Percentiles rank a stretch among this genome's conserved stretches.
Conservation (phyloP, 1,139 yeast species). For the Yamadazyma aaseri region DNA sequence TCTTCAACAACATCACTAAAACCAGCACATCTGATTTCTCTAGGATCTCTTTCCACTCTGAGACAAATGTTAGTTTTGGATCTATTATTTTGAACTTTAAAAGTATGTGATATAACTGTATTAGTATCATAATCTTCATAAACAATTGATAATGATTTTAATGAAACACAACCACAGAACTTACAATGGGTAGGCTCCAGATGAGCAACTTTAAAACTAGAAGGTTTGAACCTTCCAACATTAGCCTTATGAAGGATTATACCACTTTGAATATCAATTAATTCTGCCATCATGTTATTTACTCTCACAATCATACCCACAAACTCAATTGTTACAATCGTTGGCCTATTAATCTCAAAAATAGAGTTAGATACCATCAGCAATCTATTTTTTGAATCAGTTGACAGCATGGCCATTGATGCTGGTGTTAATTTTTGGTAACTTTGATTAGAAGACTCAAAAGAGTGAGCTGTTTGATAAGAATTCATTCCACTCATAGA, state of each 20-base stretch:
- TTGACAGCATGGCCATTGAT: not conserved
- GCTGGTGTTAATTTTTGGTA: not conserved
- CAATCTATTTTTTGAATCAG: not conserved
- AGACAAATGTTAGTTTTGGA: constrained; percentile 80
- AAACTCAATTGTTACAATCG: constrained; percentile 29
- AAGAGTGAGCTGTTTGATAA: constrained; percentile 1
- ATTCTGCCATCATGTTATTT: constrained; percentile 52
- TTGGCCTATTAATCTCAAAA: constrained; percentile 14
- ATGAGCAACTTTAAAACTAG: constrained; percentile 66
- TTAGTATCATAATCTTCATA: constrained; percentile 62
- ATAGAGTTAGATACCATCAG: constrained; percentile 1
- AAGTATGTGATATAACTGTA: constrained; percentile 69
- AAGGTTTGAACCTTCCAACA: constrained; percentile 63
- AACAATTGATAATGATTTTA: constrained; percentile 66
- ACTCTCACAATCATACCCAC: constrained; percentile 71
- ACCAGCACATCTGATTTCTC: constrained; percentile 87
- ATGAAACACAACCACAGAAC: constrained; percentile 87
- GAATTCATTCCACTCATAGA: constrained; percentile 5
- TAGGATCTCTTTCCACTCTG: constrained; percentile 87
- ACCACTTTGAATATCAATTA: constrained; percentile 79
- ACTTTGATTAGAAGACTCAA: constrained; percentile 1
- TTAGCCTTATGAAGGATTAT: constrained; percentile 53
- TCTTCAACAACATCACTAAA: constrained; percentile 73
- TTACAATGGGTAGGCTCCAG: constrained; percentile 85
- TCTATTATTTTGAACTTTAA: constrained; percentile 60